Evolutionary conservation across 768 basidiomycete genomes (phyloP), one percentile per base, ranked within the genome.

Genomic region (Piloderma croceum): DNA sequence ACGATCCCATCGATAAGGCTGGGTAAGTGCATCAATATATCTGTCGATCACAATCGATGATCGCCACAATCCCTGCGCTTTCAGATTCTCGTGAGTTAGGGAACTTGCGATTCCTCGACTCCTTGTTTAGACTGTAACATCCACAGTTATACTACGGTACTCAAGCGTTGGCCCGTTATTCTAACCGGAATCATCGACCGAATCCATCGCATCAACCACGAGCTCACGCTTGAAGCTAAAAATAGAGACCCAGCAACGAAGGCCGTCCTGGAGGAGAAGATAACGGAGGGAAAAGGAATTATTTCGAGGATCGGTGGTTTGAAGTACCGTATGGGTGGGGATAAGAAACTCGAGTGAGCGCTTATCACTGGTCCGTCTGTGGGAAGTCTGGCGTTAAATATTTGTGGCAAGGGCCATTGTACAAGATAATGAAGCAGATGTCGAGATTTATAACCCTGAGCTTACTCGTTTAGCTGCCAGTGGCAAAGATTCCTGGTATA

Each of bases 261-360:
- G 15, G 38, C 44, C 3, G 20, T 37, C 6, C 38, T 68, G 10
- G 58, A 69, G 11, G 63, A 54, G 43, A 74, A 70, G 59, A 63
- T 90, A 29, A 59, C 60, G n/a, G 89, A 96, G 57, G 90, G 88
- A 1, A 87, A 82, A 53, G 65, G 50, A 11, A 78, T 96, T 45
- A 90, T 97, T 39, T 71, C 76, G 42, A 70, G 75, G 53, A 67
- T 87, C 36, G 79, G 81, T 52, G 75, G 76, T 56, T 63, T 97
- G 45, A 97, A 94, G 64, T 88, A 91, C 61, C 79, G 83, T 53
- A 93, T 96, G 86, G 81, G 77, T 0, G 70, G 85, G 46, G 83
- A 94, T 60, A 75, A 74, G 38, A 54, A 66, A 19, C 57, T 91
- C 42, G 71, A 79, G 89, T 90, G 53, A 57, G 77, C 55, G 22